These are phyloP conservation scores for Vararia minispora DNA, from an alignment of 768 basidiomycete genomes.

Conservation along the genomic window DNA sequence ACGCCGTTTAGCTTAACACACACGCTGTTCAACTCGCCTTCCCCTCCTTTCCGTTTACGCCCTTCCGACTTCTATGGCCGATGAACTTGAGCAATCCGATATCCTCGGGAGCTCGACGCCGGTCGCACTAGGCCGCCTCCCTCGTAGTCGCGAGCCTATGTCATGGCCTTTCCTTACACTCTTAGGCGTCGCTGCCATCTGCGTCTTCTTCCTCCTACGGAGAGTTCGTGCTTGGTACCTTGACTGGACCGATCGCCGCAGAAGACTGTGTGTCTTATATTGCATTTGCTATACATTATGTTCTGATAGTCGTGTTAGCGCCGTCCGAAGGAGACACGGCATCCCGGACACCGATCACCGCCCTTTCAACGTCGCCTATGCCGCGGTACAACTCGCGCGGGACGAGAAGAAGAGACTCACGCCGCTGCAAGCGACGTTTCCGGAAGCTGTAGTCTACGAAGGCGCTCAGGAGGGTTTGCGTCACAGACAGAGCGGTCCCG, in stretches of 20 bases:
- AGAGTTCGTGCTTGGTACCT: constrained; percentile 28
- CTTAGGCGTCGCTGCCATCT: constrained; percentile 8
- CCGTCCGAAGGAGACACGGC: constrained; percentile 66
- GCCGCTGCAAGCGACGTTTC: too few species aligned
- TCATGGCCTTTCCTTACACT: constrained; percentile 11
- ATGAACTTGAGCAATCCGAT: constrained; percentile 46
- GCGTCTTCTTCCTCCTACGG: constrained; percentile 20
- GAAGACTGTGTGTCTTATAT: constrained; percentile 45
- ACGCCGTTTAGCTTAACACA: too few species aligned
- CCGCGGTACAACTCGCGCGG: constrained; percentile 49
- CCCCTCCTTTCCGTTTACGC: constrained; percentile 16
- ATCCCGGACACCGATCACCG: constrained; percentile 77
- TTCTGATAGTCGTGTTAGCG: constrained; percentile 26
- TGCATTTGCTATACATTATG: constrained; percentile 4
- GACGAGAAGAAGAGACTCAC: constrained; percentile 31
- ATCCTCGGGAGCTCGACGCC: constrained; percentile 49
- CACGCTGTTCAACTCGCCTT: constrained; percentile 8
- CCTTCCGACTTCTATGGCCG: constrained; percentile 36
- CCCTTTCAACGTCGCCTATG: constrained; percentile 82
- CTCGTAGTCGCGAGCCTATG: too few species aligned
- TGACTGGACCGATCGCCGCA: constrained; percentile 50
- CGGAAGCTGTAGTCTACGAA: too few species aligned
- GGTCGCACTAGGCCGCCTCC: too few species aligned
- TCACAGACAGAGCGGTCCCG: too few species aligned
- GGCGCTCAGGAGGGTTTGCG: too few species aligned